Evolutionary conservation across 2,329 filamentous ascomycete genomes (phyloP), one percentile per base, ranked within the genome.

Genomic region (Penicillium aurantiogriseum): DNA sequence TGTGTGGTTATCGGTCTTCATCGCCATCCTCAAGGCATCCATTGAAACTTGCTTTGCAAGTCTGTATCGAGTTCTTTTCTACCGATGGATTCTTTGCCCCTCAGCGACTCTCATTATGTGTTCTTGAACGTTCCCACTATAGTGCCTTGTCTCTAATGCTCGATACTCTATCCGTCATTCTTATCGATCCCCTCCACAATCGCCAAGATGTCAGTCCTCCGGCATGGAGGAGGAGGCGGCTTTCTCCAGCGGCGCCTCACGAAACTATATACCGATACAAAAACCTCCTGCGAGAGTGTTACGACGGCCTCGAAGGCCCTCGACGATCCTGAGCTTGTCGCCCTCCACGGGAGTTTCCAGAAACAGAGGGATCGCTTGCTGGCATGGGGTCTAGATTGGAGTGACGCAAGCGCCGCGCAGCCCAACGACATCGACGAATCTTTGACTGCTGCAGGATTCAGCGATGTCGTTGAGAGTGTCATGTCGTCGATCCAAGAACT

Each of bases 361-460:
- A 85, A 85, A 53, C 85, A 88, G 67, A 85, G 85, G 67, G 84
- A 88, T 69, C 76, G 85, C 21, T 75, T 88, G 47, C 79, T 87
- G 40, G 81, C 85, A 33, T 88, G 85, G 85, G 85, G 85, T 46
- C 74, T 87, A 57, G 83, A 87, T 69, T 88, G 85, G 85, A 85
- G 80, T 70, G 85, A 87, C 68, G 84, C 82, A 58, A 81, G 79
- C 63, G 81, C 80, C 59, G 79, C 78, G 17, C 75, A 79, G 51
- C 79, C 83, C 57, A 83, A 81, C 63, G 81, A 85, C 71, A 87
- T 87, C 64, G 85, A 87, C 67, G 84, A 85, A 64, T 83, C 82
- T 19, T 76, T 87, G 19, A 84, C 83, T 51, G 80, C 83, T 59
- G 85, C 85, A 33, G 85, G 85, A 19, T 77, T 87, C 59, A 85